Percentiles rank a stretch among this genome's conserved stretches.
Evolutionary conservation across 371 early-diverging fungal genomes (phyloP).

Genomic region (Mortierella sp.): DNA sequence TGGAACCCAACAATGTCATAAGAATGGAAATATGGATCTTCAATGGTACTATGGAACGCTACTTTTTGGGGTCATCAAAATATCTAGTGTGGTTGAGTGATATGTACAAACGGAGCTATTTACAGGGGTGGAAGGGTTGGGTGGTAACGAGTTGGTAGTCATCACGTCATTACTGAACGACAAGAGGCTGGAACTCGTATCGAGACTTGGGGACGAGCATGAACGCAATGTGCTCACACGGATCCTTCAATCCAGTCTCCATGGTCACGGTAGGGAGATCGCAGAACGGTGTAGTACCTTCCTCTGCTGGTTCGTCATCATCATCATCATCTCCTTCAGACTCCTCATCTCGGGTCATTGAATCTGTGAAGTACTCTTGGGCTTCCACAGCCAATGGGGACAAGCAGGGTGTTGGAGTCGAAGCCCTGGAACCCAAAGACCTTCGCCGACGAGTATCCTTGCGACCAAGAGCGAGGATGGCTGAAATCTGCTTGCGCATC

Average conservation of each 20-base stretch:
- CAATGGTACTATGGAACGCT: too few species aligned
- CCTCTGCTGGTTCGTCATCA: background rate
- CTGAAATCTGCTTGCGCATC: conserved; percentile 22
- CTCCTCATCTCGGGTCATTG: too few species aligned
- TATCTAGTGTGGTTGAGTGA: too few species aligned
- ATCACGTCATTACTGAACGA: background rate
- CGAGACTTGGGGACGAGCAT: conserved; percentile 52
- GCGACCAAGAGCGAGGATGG: conserved; percentile 27
- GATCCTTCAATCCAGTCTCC: conserved; percentile 8
- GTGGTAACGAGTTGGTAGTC: too few species aligned
- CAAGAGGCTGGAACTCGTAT: conserved; percentile 48
- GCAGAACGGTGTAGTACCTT: too few species aligned
- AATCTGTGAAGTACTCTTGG: conserved; percentile 11
- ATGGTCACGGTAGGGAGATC: background rate
- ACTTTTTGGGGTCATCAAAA: too few species aligned
- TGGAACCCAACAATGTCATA: too few species aligned
- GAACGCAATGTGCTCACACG: conserved; percentile 39
- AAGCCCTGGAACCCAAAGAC: conserved; percentile 7
- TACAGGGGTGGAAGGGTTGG: too few species aligned
- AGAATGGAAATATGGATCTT: too few species aligned
- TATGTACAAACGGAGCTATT: too few species aligned
- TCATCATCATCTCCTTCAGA: too few species aligned
- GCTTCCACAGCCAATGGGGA: conserved; percentile 40
- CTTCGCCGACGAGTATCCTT: conserved; percentile 30
- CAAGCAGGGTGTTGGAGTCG: background rate